phyloP scores from a whole-genome alignment of 345 rosid genomes.

The Brassica nigra region DNA sequence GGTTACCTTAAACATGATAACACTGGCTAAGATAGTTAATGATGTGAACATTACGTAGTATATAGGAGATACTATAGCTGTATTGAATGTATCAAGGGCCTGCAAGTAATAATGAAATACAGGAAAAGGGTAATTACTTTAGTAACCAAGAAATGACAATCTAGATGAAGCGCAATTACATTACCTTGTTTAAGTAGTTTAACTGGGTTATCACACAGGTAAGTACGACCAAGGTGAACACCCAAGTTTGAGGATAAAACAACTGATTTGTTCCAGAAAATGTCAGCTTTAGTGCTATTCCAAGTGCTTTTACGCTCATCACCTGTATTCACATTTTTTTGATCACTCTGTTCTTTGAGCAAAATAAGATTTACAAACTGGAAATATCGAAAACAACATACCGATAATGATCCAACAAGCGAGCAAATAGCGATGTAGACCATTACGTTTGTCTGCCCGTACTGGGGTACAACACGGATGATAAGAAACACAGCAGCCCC shows the following conservation, averaged over 20 bases:
- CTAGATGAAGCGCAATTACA: not conserved
- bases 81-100: constrained; percentile 95
- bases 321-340: constrained; percentile 51
- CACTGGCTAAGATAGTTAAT: constrained; percentile 81
- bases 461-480: constrained; percentile 68
- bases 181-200: constrained; percentile 79
- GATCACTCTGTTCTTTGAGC: not conserved
- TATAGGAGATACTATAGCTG: constrained; percentile 91
- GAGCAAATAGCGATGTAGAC: constrained; percentile 94
- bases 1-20: constrained; percentile 90
- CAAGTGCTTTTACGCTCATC: constrained; percentile 81
- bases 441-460: constrained; percentile 97
- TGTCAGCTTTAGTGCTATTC: constrained; percentile 74
- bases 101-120: constrained; percentile 42
- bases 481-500: constrained; percentile 71
- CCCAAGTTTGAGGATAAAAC: constrained; percentile 73
- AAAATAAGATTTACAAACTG: constrained; percentile 4
- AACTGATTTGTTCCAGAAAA: constrained; percentile 74
- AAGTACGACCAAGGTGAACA: constrained; percentile 59
- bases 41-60: constrained; percentile 92
- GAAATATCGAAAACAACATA: constrained; percentile 39
- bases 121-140: not conserved
- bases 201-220: constrained; percentile 70
- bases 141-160: not conserved
- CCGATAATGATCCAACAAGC: constrained; percentile 96